Conservation (phyloP, 805 yeast species). For the Lipomyces spencermartinsiae region DNA sequence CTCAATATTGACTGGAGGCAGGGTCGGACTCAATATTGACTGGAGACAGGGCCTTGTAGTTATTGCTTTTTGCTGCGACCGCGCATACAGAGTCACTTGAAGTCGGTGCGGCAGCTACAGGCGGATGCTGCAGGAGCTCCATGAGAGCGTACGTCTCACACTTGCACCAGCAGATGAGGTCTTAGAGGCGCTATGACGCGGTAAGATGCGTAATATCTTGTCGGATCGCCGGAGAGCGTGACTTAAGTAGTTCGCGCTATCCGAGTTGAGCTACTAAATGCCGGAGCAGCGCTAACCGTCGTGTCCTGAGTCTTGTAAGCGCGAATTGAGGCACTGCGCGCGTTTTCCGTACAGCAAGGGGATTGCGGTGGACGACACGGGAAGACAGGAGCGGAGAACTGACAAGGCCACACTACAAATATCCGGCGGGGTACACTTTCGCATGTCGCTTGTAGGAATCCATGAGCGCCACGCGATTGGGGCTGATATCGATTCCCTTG, state of each 20-base stretch:
- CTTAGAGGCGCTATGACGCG: too few relatives aligned
- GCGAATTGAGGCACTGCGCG: not conserved
- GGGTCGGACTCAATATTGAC: too few relatives aligned
- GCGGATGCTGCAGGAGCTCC: not conserved
- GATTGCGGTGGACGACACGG: not conserved
- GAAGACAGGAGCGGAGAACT: not conserved
- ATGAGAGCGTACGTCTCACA: not conserved
- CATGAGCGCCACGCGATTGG: not conserved
- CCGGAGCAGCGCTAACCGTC: not conserved
- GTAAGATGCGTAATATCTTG: not conserved
- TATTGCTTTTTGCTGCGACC: slow-evolving; percentile 20
- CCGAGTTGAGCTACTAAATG: not conserved
- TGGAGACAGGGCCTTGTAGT: not conserved
- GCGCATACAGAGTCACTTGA: not conserved
- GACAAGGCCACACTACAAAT: not conserved
- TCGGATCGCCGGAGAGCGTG: not conserved
- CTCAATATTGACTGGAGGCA: not conserved
- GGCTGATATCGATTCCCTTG: not conserved
- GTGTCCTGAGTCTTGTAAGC: not conserved
- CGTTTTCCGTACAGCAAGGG: not conserved
- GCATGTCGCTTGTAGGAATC: not conserved
- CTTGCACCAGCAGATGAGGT: too few relatives aligned
- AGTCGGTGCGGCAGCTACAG: not conserved
- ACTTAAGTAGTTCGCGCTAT: not conserved
- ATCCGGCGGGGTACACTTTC: not conserved